Evolutionary conservation across 2,329 filamentous ascomycete species (phyloP), one percentile per base, ranked within the genome.

Genomic region (Fusarium armeniacum): DNA sequence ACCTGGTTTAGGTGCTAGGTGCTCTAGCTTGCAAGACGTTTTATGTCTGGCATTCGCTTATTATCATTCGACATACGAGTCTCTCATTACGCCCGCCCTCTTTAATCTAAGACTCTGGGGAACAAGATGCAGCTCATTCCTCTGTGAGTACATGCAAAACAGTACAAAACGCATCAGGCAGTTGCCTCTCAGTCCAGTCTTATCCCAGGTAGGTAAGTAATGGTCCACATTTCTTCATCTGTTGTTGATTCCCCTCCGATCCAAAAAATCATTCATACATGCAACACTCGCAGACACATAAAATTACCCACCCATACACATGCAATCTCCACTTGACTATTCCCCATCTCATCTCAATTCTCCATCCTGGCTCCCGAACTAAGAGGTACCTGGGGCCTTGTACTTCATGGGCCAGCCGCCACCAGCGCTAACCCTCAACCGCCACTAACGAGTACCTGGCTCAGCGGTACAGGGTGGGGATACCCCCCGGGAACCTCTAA

Each of bases 81-180:
- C 51, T 38, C 50, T 47, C 52, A 47, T 50, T 40, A 22, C 58
- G 46, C 44, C 59, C 44, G 46, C 58, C 47, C 54, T 49, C 67
- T 57, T 64, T 26, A 52, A 67, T 60, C 58, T 43, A 70, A 70
- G 67, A 70, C 67, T 70, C 67, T 65, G 67, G 67, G 67, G 67
- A 70, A 51, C 60, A 63, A 55, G 56, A 70, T 63, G 57, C 66
- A 50, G 43, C 49, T 47, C 64, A 67, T 67, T 67, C 64, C 57
- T 60, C 50, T 35, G 40, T 58, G 44, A 58, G 24, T n/a, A 35
- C 33, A 51, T n/a, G 30, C 33, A 51, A 16, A 15, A 26, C n/a
- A 32, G 10, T 30, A 30, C 28, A 30, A 30, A 24, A 24, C 26
- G 12, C 18, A 30, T 45, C 44, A 46, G n/a, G 20, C 28, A 13